phyloP scores from a whole-genome alignment of 768 basidiomycete genomes.

The Pisolithus marmoratus region DNA sequence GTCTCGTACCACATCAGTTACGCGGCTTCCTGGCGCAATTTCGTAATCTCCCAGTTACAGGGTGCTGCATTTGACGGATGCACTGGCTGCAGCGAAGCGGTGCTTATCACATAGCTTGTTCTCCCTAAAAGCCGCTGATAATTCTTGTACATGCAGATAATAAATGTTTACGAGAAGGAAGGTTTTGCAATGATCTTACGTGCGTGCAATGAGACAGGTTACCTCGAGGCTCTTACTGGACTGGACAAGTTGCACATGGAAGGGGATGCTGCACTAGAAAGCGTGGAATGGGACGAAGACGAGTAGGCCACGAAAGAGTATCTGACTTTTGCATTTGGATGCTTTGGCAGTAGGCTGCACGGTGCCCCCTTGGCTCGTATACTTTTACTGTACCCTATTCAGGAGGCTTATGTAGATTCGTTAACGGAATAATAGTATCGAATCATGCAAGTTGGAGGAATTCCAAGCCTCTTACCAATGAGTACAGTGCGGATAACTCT shows the following conservation, averaged over 20 bases:
- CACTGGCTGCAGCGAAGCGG: constrained; percentile 84
- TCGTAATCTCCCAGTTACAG: constrained; percentile 72
- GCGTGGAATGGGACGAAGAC: constrained; percentile 74
- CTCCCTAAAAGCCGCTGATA: background rate
- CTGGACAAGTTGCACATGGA: constrained; percentile 73
- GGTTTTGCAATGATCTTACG: constrained; percentile 75
- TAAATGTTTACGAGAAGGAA: constrained; percentile 74
- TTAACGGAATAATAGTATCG: too few species aligned
- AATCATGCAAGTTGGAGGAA: too few species aligned
- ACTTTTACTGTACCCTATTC: too few species aligned
- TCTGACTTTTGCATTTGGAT: too few species aligned
- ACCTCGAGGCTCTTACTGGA: constrained; percentile 71
- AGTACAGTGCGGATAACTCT: too few species aligned
- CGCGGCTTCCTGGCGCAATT: constrained; percentile 89
- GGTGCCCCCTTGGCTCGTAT: too few species aligned
- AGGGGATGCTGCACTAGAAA: constrained; percentile 64
- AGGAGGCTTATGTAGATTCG: too few species aligned
- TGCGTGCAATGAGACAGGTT: constrained; percentile 79
- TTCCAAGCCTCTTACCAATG: too few species aligned
- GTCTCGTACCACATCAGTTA: constrained; percentile 89
- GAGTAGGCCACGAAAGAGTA: constrained; percentile 26
- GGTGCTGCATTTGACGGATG: constrained; percentile 85
- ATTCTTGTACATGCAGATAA: constrained; percentile 42
- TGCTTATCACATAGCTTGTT: constrained; percentile 28
- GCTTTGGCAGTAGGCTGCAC: too few species aligned